Evolutionary conservation across 1,284 basidiomycete species (phyloP).

Genomic region (Pyrrhoderma noxium): DNA sequence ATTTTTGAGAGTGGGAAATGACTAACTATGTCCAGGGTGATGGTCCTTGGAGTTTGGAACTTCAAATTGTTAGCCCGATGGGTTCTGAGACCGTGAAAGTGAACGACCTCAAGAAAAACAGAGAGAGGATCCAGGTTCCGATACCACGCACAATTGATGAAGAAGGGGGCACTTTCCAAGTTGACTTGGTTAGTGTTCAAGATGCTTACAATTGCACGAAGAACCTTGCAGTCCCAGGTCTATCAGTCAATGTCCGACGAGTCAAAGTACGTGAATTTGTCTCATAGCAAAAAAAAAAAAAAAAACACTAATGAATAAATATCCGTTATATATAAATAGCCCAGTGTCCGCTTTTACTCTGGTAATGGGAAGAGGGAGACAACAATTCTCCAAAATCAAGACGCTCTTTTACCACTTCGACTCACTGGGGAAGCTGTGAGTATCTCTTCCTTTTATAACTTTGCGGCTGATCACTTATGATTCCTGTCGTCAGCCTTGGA

Average conservation of each 20-base stretch:
- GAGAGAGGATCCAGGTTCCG: slow-evolving; percentile 54
- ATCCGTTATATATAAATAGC: too few relatives aligned
- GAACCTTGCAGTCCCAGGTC: slow-evolving; percentile 65
- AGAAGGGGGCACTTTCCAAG: slow-evolving; percentile 73
- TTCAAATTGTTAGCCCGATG: slow-evolving; percentile 67
- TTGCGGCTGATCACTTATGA: too few relatives aligned
- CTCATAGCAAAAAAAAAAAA: slow-evolving; percentile 4
- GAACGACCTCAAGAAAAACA: slow-evolving; percentile 46
- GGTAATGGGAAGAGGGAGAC: slow-evolving; percentile 47
- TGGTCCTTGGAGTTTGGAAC: slow-evolving; percentile 80
- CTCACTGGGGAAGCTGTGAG: slow-evolving; percentile 82
- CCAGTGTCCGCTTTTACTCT: slow-evolving; percentile 82
- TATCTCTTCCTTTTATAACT: slow-evolving; percentile 18
- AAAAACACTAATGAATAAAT: not conserved
- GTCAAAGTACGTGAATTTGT: slow-evolving; percentile 49
- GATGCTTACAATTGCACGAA: slow-evolving; percentile 87
- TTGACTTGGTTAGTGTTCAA: slow-evolving; percentile 78
- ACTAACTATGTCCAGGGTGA: slow-evolving; percentile 50
- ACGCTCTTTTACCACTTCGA: slow-evolving; percentile 67
- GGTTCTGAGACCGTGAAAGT: slow-evolving; percentile 55
- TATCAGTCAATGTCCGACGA: slow-evolving; percentile 86
- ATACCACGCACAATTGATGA: slow-evolving; percentile 61
- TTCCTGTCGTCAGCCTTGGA: slow-evolving; percentile 94
- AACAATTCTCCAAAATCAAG: slow-evolving; percentile 72
- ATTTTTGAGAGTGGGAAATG: slow-evolving; percentile 2